A percentile compares a stretch with the other conserved stretches of the same genome.
Evolutionary conservation across 352 stramenopile genomes (phyloP).

Genomic region (Albugo laibachii): DNA sequence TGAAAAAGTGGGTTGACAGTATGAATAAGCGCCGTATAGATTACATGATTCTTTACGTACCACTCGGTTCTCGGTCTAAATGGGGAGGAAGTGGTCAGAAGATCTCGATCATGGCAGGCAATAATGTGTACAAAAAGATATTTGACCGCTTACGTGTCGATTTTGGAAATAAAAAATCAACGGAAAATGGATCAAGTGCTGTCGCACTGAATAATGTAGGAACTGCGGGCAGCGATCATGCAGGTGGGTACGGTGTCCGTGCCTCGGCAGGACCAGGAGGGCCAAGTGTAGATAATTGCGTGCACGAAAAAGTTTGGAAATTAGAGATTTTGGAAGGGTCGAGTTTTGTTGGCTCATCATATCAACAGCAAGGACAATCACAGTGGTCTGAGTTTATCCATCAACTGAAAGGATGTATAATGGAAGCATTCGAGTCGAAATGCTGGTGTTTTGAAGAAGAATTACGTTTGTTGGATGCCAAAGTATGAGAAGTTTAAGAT

Average conservation of each 20-base stretch:
- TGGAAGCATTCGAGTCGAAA: slow-evolving; percentile 61
- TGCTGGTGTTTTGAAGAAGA: slow-evolving; percentile 68
- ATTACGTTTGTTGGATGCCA: slow-evolving; percentile 34
- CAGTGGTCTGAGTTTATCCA: slow-evolving; percentile 65
- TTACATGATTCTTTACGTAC: slow-evolving; percentile 74
- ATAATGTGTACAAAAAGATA: slow-evolving; percentile 54
- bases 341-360: slow-evolving; percentile 28
- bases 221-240: slow-evolving; percentile 4
- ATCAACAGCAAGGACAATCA: slow-evolving; percentile 56
- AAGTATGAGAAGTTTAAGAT: slow-evolving; percentile 10
- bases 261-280: not conserved
- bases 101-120: slow-evolving; percentile 4
- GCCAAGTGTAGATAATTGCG: no score
- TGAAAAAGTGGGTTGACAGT: slow-evolving; percentile 39
- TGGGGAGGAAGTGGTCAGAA: slow-evolving; percentile 11
- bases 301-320: slow-evolving; percentile 55
- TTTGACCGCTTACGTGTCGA: slow-evolving; percentile 49
- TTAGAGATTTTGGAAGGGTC: slow-evolving; percentile 57
- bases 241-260: slow-evolving; percentile 5
- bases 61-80: slow-evolving; percentile 47
- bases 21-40: slow-evolving; percentile 48
- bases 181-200: slow-evolving; percentile 1
- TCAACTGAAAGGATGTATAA: slow-evolving; percentile 44
- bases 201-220: slow-evolving; percentile 4
- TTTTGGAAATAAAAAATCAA: slow-evolving; percentile 26